These are phyloP conservation scores for Xerocomellus chrysenteron DNA, from an alignment of 768 basidiomycete genomes.

Conservation along the genomic window DNA sequence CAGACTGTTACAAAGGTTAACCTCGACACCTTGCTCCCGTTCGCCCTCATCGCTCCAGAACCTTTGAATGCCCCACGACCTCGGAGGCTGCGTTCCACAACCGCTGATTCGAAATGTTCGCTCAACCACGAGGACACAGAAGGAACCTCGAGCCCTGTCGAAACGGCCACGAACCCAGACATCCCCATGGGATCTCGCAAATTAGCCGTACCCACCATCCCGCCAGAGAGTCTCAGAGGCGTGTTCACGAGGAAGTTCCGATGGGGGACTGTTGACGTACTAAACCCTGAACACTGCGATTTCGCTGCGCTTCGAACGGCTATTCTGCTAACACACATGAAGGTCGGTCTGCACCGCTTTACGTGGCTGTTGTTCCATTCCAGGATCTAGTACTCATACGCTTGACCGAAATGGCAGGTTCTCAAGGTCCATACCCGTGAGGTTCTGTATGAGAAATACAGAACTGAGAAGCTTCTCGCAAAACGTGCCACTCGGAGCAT, in stretches of 20 bases:
- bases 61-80: slow-evolving; percentile 40
- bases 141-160: slow-evolving; percentile 19
- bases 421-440: slow-evolving; percentile 83
- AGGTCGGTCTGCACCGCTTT: slow-evolving; percentile 54
- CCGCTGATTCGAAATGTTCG: slow-evolving; percentile 22
- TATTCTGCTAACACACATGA: slow-evolving; percentile 81
- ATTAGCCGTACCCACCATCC: slow-evolving; percentile 39
- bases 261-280: slow-evolving; percentile 88
- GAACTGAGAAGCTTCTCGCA: slow-evolving; percentile 88
- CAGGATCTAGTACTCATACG: slow-evolving; percentile 5
- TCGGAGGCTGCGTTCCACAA: slow-evolving; percentile 11
- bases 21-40: slow-evolving; percentile 62
- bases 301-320: slow-evolving; percentile 83
- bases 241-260: slow-evolving; percentile 76
- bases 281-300: slow-evolving; percentile 85
- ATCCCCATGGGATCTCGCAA: slow-evolving; percentile 38
- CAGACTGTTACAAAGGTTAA: slow-evolving; percentile 61
- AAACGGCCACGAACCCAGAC: slow-evolving; percentile 37
- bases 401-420: slow-evolving; percentile 44
- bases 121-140: slow-evolving; percentile 17
- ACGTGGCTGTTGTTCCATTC: slow-evolving; percentile 18
- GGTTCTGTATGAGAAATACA: slow-evolving; percentile 89
- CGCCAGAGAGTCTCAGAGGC: slow-evolving; percentile 69
- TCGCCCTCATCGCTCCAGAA: slow-evolving; percentile 80
- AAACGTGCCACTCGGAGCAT: slow-evolving; percentile 80